These are phyloP conservation scores for Mangifera indica DNA, from an alignment of 345 rosid genomes.

Conservation along the genomic window DNA sequence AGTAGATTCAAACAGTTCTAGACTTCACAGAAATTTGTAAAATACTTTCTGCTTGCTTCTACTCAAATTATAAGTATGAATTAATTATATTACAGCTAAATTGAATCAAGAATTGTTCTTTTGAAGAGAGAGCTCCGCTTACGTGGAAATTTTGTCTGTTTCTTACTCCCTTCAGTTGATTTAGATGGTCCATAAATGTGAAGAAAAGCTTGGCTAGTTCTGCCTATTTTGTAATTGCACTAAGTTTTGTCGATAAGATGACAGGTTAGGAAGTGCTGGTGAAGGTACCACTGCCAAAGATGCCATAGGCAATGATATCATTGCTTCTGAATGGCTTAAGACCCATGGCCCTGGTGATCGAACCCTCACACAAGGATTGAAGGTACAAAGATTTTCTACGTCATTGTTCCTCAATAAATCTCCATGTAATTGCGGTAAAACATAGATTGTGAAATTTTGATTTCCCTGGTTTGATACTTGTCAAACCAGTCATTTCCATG, in stretches of 20 bases:
- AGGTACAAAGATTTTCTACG: conserved; percentile 59
- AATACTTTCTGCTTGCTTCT: not conserved
- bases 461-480: too few species aligned
- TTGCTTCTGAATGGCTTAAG: conserved; percentile 76
- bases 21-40: not conserved
- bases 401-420: too few species aligned
- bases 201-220: not conserved
- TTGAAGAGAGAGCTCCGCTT: not conserved
- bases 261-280: conserved; percentile 52
- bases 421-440: too few species aligned
- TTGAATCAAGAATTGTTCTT: not conserved
- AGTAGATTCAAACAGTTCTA: not conserved
- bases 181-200: not conserved
- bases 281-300: conserved; percentile 89
- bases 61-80: too few species aligned
- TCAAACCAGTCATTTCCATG: too few species aligned
- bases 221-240: not conserved
- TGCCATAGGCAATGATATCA: conserved; percentile 78
- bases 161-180: too few species aligned
- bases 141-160: not conserved
- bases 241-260: conserved; percentile 5
- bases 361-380: conserved; percentile 83
- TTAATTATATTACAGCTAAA: too few species aligned
- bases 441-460: too few species aligned
- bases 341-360: conserved; percentile 84